phyloP scores from a whole-genome alignment of 139 green algal species.

The Coccomyxa sp. region DNA sequence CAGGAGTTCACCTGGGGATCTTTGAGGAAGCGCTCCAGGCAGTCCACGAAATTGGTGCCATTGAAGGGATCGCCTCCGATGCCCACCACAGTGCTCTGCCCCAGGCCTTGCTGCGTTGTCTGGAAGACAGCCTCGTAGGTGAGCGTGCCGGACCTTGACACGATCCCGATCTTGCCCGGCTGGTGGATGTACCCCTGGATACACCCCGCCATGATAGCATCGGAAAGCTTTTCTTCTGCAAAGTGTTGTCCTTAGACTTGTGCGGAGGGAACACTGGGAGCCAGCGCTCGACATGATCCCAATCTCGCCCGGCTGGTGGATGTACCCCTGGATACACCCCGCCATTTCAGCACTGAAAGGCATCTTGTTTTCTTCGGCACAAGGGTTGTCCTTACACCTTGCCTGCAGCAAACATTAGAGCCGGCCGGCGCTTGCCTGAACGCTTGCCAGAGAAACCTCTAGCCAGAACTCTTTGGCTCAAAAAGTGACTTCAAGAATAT shows the following conservation, averaged over 20 bases:
- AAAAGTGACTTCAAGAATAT: no score
- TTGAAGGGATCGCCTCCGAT: constrained; percentile 94
- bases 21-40: constrained; percentile 90
- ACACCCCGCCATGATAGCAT: no score
- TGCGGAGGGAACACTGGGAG: no score
- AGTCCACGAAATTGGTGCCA: constrained; percentile 99
- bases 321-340: constrained; percentile 83
- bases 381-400: no score
- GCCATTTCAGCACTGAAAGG: no score
- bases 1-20: constrained; percentile 71
- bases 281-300: constrained; percentile 96
- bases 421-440: neutral
- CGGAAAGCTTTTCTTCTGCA: constrained; percentile 1
- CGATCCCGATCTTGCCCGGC: constrained; percentile 89
- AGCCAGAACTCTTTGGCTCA: no score
- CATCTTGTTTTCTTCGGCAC: constrained; percentile 10
- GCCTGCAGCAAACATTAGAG: neutral
- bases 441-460: neutral
- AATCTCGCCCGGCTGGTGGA: constrained; percentile 91
- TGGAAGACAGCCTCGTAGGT: constrained; percentile 99
- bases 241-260: neutral
- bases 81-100: constrained; percentile 92
- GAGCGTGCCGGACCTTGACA: constrained; percentile 94
- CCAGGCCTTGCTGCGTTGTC: constrained; percentile 88
- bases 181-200: constrained; percentile 97